phyloP scores from a whole-genome alignment of 2,329 filamentous ascomycete genomes.

The Epicoccum nigrum region DNA sequence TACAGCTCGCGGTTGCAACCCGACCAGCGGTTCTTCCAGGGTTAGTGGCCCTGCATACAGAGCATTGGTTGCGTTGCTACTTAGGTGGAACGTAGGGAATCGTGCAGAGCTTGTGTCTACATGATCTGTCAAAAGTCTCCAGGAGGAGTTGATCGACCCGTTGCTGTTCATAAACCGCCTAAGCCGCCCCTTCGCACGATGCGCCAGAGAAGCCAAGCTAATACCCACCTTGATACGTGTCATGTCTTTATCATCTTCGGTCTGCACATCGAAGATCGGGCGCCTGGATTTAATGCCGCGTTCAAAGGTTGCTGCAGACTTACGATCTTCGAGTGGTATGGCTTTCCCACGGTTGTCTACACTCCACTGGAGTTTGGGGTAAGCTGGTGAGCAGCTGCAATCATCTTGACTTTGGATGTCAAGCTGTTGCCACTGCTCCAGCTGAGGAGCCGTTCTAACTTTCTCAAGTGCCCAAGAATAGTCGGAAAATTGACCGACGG shows the following conservation, averaged over 20 bases:
- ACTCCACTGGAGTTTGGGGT: conserved; percentile 37
- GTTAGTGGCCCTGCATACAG: conserved; percentile 43
- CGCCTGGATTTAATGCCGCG: conserved; percentile 57
- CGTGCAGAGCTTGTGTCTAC: conserved; percentile 38
- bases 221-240: conserved; percentile 50
- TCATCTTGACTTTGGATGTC: background rate
- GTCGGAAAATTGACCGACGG: conserved; percentile 7
- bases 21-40: conserved; percentile 48
- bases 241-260: conserved; percentile 25
- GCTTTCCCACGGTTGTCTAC: conserved; percentile 24
- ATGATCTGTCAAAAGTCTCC: conserved; percentile 58
- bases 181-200: conserved; percentile 51
- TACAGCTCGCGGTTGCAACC: conserved; percentile 62
- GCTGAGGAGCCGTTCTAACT: conserved; percentile 21
- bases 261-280: conserved; percentile 25
- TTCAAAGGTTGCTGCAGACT: conserved; percentile 59
- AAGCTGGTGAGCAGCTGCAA: conserved; percentile 24
- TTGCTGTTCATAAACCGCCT: background rate
- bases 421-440: conserved; percentile 30
- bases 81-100: conserved; percentile 51
- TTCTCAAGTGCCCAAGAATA: conserved; percentile 34
- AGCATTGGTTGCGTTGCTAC: conserved; percentile 49
- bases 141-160: conserved; percentile 37
- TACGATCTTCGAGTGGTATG: conserved; percentile 44
- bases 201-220: conserved; percentile 51